Conservation (phyloP, 768 basidiomycete species). For the Boletus eberwhitei region DNA sequence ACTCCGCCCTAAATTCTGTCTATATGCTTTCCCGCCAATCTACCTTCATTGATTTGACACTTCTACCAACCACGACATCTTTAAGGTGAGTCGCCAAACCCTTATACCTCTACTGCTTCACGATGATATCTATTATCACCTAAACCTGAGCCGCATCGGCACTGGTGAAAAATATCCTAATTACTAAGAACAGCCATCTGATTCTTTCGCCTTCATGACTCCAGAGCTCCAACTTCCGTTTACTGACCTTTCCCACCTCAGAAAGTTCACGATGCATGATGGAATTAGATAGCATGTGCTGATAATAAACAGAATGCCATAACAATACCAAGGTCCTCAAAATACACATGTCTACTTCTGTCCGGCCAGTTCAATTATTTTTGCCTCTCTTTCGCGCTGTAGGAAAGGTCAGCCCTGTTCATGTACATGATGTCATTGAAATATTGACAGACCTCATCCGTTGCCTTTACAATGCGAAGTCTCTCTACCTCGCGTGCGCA, state of each 20-base stretch:
- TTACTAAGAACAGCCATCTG: slow-evolving; percentile 37
- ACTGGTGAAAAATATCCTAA: slow-evolving; percentile 28
- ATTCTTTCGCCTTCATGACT: slow-evolving; percentile 5
- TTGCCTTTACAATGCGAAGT: slow-evolving; percentile 58
- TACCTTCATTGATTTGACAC: too few relatives aligned
- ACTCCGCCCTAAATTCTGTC: neutral
- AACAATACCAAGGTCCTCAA: too few relatives aligned
- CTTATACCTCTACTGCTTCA: neutral
- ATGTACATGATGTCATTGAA: slow-evolving; percentile 5
- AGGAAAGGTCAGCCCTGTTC: slow-evolving; percentile 4
- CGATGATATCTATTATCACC: slow-evolving; percentile 26
- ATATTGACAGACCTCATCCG: slow-evolving; percentile 56
- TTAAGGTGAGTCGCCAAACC: slow-evolving; percentile 5
- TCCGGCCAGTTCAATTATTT: slow-evolving; percentile 37
- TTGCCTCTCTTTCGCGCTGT: slow-evolving; percentile 55
- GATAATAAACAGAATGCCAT: neutral
- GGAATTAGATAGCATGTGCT: neutral
- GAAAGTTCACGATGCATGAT: neutral
- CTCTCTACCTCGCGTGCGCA: slow-evolving; percentile 75
- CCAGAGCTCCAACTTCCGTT: neutral
- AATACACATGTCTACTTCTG: slow-evolving; percentile 2
- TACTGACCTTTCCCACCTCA: slow-evolving; percentile 13
- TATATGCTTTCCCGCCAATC: neutral
- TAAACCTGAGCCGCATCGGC: slow-evolving; percentile 30
- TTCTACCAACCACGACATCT: neutral